Percentiles rank a stretch among this genome's conserved stretches.
Evolutionary conservation across 2,329 filamentous ascomycete species (phyloP).

Genomic region (Paracamarosporium sp.): DNA sequence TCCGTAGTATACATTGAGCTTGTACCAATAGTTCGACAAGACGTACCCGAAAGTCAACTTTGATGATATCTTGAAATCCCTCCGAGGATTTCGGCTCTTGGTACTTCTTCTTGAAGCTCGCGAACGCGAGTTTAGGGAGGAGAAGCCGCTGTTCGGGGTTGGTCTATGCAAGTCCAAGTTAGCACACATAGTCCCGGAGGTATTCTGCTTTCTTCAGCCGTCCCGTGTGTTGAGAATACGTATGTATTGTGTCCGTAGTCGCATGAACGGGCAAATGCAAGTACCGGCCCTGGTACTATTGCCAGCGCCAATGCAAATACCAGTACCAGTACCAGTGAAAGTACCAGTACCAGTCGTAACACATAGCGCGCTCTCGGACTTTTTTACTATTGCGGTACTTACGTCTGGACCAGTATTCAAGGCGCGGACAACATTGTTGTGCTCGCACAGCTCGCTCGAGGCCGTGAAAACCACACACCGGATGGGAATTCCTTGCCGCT

Average conservation of each 20-base stretch:
- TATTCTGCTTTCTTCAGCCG: slow-evolving; percentile 8
- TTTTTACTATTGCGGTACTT: slow-evolving; percentile 33
- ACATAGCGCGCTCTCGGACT: background rate
- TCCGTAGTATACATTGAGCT: slow-evolving; percentile 3
- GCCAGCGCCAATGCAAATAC: too few relatives aligned
- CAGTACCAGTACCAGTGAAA: background rate
- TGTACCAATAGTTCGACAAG: slow-evolving; percentile 1
- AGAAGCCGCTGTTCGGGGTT: slow-evolving; percentile 82
- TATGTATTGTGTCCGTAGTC: background rate
- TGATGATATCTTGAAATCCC: slow-evolving; percentile 81
- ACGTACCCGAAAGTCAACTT: slow-evolving; percentile 73
- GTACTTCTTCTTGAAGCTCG: slow-evolving; percentile 74
- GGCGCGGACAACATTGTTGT: slow-evolving; percentile 86
- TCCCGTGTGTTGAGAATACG: background rate
- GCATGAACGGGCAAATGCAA: background rate
- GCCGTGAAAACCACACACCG: slow-evolving; percentile 88
- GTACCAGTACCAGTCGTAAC: background rate
- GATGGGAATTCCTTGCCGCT: slow-evolving; percentile 73
- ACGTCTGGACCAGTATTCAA: slow-evolving; percentile 54
- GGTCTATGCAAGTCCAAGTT: slow-evolving; percentile 54
- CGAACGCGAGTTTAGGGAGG: slow-evolving; percentile 82
- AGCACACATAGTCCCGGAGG: slow-evolving; percentile 15
- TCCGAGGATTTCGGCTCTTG: slow-evolving; percentile 74
- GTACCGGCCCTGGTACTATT: too few relatives aligned
- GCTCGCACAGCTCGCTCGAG: slow-evolving; percentile 71